Conservation (phyloP, 768 basidiomycete species). For the Termitomyces sp. region DNA sequence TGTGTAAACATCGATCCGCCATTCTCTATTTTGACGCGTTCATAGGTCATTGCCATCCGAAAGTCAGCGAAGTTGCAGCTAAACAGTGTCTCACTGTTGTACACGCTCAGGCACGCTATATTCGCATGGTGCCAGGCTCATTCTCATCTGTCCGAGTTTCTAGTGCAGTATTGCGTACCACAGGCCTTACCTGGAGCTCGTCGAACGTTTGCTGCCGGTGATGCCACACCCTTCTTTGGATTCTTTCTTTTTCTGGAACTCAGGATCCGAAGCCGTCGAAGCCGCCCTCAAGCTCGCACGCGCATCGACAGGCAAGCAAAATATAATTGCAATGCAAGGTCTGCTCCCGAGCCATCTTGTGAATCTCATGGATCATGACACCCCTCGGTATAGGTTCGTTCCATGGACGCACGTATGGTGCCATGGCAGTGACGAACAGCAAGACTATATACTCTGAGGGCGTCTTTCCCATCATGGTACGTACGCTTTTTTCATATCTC, state of each 20-base stretch:
- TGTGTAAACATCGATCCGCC: slow-evolving; percentile 8
- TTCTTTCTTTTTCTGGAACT: slow-evolving; percentile 98
- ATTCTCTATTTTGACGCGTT: neutral
- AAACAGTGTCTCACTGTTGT: slow-evolving; percentile 81
- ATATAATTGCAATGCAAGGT: slow-evolving; percentile 92
- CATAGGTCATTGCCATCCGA: slow-evolving; percentile 83
- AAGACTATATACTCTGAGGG: slow-evolving; percentile 90
- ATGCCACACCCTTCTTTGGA: slow-evolving; percentile 92
- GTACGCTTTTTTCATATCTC: slow-evolving; percentile 28
- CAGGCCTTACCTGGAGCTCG: slow-evolving; percentile 81
- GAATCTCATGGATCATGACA: neutral
- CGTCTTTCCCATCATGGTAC: slow-evolving; percentile 77
- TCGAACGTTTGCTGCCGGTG: slow-evolving; percentile 77
- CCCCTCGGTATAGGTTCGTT: slow-evolving; percentile 55
- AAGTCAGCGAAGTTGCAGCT: slow-evolving; percentile 84
- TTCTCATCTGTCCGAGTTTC: neutral
- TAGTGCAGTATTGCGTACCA: slow-evolving; percentile 90
- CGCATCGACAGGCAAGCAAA: slow-evolving; percentile 71
- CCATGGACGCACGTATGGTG: slow-evolving; percentile 91
- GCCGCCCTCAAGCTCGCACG: slow-evolving; percentile 88
- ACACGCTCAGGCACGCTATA: slow-evolving; percentile 61
- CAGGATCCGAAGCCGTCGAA: slow-evolving; percentile 92
- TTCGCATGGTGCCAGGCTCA: neutral
- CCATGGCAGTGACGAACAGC: slow-evolving; percentile 90
- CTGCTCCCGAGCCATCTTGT: neutral